Base-by-base conservation (phyloP, 306 rosid genomes). In the Rubus idaeus region DNA sequence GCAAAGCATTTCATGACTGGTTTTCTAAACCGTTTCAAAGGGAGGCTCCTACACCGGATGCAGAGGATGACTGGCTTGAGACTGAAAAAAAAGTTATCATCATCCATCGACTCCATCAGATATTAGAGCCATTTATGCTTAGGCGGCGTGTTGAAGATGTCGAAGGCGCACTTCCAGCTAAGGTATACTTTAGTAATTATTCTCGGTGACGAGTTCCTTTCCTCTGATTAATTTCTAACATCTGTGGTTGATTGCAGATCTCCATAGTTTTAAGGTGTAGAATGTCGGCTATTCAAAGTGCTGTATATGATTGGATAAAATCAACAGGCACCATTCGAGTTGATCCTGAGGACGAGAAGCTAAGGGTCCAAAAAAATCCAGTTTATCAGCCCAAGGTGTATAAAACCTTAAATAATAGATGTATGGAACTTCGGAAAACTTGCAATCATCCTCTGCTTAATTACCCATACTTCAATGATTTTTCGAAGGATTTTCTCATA, bases 101-200 rank as follows among this genome's bases (percentile, higher is more conserved):
- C 47, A 95, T 95, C 78, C 97, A 95, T 72, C 91, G 98, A n/a
- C 97, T 95, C 79, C 98, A 95, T 86, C 97, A 95, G 85, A 95
- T 95, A 88, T 93, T 95, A 55, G 98, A 95, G 87, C 98, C 98
- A 76, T 95, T 95, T 84, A 95, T 95, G 98, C 96, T 95, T 26
- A 87, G 98, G 85, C 97, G 98, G 30, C 98, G 98, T 44, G 98
- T 95, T 75, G 97, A 95, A 83, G 98, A 95, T 53, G 98, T 95
- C 50, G 98, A 95, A 90, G 98, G 98, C 78, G 93, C 98, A 49
- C 90, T 94, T 76, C 98, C 97, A 10, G 90, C 96, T 7, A 95
- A 95, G 96, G 98, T 92, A 79, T 82, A 82, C 47, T 67, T 53
- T 75, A 87, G 42, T 78, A 60, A 71, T 75, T 21, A 69, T 42